Base-by-base conservation (phyloP, 768 basidiomycete genomes). In the Lentinula sp. region DNA sequence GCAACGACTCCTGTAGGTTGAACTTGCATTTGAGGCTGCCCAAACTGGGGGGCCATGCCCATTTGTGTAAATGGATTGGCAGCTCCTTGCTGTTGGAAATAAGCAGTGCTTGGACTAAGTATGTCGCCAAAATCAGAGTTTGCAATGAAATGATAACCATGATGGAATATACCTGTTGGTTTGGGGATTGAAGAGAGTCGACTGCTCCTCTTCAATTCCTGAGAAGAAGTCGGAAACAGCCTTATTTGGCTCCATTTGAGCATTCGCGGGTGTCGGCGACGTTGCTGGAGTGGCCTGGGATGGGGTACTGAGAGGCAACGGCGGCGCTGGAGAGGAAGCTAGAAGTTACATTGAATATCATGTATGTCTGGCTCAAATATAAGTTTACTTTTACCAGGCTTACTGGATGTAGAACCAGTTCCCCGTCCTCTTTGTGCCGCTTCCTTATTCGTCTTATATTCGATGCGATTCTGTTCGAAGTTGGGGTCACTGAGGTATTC, bases 401-500 rank as follows among this genome's bases (percentile, higher is more conserved):
- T 60, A 9, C 15, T 52, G 1, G 59, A 51, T 23, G 49, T 36
- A 15, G 65, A 50, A 57, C 63, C 65, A 63, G 66, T 69, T 33
- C 53, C 62, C 63, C 62, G 58, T 28, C 66, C 71, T 43, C 71
- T 71, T 57, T 91, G 90, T 2, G 82, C 81, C 3, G 83, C 79
- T 5, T 79, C 81, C 72, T 91, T 92, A 71, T 86, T 93, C 23
- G 86, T 78, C 74, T 83, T 94, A 76, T 99, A 98, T 69, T 98
- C 97, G 8, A 89, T 76, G 63, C 96, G 78, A 72, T 98, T 98
- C 73, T 92, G 87, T 72, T 98, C 97, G 66, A 99, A 99, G 68
- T 94, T 94, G 23, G 95, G 91, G 73, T 99, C 97, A 60, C 93
- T 87, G 55, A 99, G 80, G 70, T 98, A 99, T 69, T 98, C 96